phyloP scores from a whole-genome alignment of 2,329 filamentous ascomycete species.

The Mycosphaerella sp. region DNA sequence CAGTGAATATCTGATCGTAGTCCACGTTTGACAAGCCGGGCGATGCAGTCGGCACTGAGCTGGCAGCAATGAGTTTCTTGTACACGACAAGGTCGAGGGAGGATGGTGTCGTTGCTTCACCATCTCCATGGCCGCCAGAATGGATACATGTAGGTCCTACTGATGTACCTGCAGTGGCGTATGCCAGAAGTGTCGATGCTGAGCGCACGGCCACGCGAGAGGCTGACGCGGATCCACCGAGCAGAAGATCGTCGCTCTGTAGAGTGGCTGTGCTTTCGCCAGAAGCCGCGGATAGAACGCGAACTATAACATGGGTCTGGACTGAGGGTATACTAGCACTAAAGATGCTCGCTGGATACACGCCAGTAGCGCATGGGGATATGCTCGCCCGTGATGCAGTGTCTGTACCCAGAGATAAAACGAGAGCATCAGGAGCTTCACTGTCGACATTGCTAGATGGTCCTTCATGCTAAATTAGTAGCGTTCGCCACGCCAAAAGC shows the following conservation, averaged over 20 bases:
- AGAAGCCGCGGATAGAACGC: background rate
- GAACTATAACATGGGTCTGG: background rate
- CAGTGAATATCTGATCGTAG: background rate
- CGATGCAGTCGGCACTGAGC: conserved; percentile 1
- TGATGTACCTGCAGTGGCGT: conserved; percentile 14
- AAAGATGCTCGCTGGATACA: background rate
- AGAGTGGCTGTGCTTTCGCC: conserved; percentile 9
- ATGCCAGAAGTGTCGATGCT: conserved; percentile 11
- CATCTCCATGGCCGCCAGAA: conserved; percentile 3
- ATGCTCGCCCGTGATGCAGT: background rate
- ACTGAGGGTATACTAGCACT: background rate
- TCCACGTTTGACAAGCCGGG: background rate
- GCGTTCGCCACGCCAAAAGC: background rate
- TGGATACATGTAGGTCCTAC: conserved; percentile 12
- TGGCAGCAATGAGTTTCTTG: background rate
- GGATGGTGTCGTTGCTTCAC: background rate
- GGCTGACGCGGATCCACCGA: conserved; percentile 14
- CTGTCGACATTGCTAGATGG: background rate
- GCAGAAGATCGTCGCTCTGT: conserved; percentile 5
- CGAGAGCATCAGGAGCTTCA: background rate
- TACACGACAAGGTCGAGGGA: background rate
- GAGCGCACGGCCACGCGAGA: conserved; percentile 6
- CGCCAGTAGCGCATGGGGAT: background rate
- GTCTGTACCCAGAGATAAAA: background rate
- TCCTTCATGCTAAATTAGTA: background rate